These are phyloP conservation scores for Bimuria novae-zelandiae DNA, from an alignment of 2,329 filamentous ascomycete species.

Conservation along the genomic window DNA sequence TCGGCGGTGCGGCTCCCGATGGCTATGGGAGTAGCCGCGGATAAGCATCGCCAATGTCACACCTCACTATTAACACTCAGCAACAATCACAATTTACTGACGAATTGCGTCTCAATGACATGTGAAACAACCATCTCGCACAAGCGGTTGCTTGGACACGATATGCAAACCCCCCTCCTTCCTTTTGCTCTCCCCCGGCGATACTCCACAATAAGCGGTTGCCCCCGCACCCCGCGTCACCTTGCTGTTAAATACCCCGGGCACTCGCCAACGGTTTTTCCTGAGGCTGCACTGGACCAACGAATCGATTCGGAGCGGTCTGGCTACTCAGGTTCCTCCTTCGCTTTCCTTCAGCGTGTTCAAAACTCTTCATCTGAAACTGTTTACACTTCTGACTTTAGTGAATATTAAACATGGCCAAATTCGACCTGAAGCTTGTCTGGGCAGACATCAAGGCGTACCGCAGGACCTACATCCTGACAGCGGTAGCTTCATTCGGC, in stretches of 20 bases:
- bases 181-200: background rate
- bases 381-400: background rate
- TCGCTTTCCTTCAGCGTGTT: background rate
- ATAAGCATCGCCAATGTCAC: background rate
- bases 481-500: conserved; percentile 50
- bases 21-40: background rate
- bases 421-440: conserved; percentile 37
- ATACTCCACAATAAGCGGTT: background rate
- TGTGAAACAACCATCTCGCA: no score
- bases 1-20: background rate
- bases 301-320: background rate
- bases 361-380: background rate
- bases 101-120: no score
- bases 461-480: conserved; percentile 48
- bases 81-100: no score
- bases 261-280: background rate
- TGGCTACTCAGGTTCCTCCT: background rate
- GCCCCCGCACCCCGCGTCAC: conserved; percentile 1
- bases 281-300: background rate
- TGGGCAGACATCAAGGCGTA: conserved; percentile 48
- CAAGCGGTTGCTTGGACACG: no score
- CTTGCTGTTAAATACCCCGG: conserved; percentile 2
- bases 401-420: conserved; percentile 31
- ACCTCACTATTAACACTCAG: background rate
- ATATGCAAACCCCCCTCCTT: background rate